Evolutionary conservation across 495 filamentous ascomycete genomes (phyloP).

Genomic region (Lindgomyces ingoldianus): DNA sequence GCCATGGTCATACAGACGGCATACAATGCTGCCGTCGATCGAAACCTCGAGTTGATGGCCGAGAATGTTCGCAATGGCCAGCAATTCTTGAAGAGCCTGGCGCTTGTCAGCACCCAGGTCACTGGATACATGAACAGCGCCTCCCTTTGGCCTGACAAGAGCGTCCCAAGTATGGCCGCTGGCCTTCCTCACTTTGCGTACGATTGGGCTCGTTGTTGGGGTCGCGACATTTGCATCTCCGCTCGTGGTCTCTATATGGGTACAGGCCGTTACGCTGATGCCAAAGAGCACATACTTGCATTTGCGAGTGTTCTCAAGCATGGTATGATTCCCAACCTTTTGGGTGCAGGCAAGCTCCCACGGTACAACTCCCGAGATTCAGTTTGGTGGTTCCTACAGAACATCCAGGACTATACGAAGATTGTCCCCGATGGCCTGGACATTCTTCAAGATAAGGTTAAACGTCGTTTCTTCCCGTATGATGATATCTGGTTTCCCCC

Average conservation of each 20-base stretch:
- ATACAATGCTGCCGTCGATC: slow-evolving; percentile 79
- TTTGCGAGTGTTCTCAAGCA: slow-evolving; percentile 98
- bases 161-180: slow-evolving; percentile 84
- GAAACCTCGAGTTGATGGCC: slow-evolving; percentile 74
- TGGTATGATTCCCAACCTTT: slow-evolving; percentile 96
- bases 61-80: slow-evolving; percentile 76
- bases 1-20: slow-evolving; percentile 83
- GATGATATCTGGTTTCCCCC: slow-evolving; percentile 88
- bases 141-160: slow-evolving; percentile 82
- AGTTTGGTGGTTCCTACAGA: slow-evolving; percentile 95
- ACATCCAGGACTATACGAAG: slow-evolving; percentile 87
- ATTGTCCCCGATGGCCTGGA: slow-evolving; percentile 77
- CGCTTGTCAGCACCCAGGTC: slow-evolving; percentile 87
- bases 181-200: slow-evolving; percentile 93
- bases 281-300: slow-evolving; percentile 89
- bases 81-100: slow-evolving; percentile 78
- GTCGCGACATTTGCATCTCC: slow-evolving; percentile 95
- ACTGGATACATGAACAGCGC: slow-evolving; percentile 85
- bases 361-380: slow-evolving; percentile 97
- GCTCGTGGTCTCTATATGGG: slow-evolving; percentile 85
- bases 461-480: slow-evolving; percentile 88
- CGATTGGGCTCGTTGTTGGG: slow-evolving; percentile 96
- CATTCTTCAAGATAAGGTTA: slow-evolving; percentile 74
- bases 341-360: slow-evolving; percentile 81
- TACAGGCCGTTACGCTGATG: slow-evolving; percentile 83